A percentile compares a stretch with the other conserved stretches of the same genome.
Conservation (phyloP, 1,284 basidiomycete species). For the Ceratobasidium sp. region DNA sequence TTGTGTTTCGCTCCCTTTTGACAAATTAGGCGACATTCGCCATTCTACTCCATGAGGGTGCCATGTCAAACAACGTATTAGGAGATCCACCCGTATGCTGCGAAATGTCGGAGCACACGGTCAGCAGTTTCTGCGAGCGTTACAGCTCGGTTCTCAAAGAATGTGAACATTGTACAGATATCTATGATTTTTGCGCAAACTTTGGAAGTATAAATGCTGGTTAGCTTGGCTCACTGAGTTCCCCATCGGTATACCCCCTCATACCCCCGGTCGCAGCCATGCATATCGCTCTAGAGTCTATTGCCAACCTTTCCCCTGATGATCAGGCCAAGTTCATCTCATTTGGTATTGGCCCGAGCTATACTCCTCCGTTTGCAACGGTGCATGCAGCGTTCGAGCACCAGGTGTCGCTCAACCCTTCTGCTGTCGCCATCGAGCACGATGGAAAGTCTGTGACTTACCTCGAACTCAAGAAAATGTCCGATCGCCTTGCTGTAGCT, state of each 20-base stretch:
- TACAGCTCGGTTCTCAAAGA: slow-evolving; percentile 24
- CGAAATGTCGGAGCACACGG: slow-evolving; percentile 35
- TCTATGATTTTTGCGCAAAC: neutral
- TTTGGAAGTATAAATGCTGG: slow-evolving; percentile 28
- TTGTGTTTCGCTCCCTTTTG: neutral
- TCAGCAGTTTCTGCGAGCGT: slow-evolving; percentile 10
- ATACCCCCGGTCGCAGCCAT: slow-evolving; percentile 16
- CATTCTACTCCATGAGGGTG: slow-evolving; percentile 23
- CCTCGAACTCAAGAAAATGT: slow-evolving; percentile 61
- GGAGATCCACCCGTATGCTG: slow-evolving; percentile 23
- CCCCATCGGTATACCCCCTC: slow-evolving; percentile 10
- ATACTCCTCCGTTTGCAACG: slow-evolving; percentile 58
- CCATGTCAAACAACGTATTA: neutral
- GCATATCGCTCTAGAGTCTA: slow-evolving; percentile 28
- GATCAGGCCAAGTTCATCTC: slow-evolving; percentile 60
- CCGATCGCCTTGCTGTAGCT: slow-evolving; percentile 61
- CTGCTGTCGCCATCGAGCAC: slow-evolving; percentile 63
- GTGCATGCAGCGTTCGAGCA: slow-evolving; percentile 68
- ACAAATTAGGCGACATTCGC: slow-evolving; percentile 11
- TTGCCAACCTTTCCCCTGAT: slow-evolving; percentile 51
- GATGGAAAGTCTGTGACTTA: slow-evolving; percentile 62
- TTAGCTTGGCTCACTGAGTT: neutral
- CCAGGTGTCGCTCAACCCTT: slow-evolving; percentile 57
- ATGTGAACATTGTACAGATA: neutral
- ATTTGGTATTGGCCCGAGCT: slow-evolving; percentile 59